A percentile compares a stretch with the other conserved stretches of the same genome.
Evolutionary conservation across 129 eudicot species (phyloP).

Genomic region (Cynara cardunculus): DNA sequence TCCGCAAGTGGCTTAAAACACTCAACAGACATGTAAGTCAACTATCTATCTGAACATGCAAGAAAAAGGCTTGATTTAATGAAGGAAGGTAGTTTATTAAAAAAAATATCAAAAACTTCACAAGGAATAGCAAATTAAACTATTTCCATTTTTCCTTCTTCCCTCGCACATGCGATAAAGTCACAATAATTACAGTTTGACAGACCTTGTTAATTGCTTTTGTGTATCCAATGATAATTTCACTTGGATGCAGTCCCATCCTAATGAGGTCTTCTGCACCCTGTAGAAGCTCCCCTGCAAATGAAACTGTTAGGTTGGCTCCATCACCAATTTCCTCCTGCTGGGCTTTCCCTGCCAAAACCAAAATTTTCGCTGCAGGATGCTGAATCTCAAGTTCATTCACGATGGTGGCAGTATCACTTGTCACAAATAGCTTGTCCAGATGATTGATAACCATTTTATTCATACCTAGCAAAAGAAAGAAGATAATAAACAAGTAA

Average conservation of each 20-base stretch:
- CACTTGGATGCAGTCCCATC: conserved; percentile 95
- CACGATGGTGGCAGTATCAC: conserved; percentile 89
- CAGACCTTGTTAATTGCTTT: conserved; percentile 72
- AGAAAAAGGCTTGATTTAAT: not conserved
- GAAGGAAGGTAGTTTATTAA: not conserved
- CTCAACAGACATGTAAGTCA: not conserved
- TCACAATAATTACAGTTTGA: not conserved
- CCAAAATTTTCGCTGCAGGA: conserved; percentile 88
- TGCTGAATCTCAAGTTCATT: conserved; percentile 94
- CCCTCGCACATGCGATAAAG: not conserved
- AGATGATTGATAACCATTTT: conserved; percentile 97
- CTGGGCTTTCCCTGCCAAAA: conserved; percentile 86
- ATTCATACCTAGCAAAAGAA: conserved; percentile 57
- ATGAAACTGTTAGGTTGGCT: conserved; percentile 75
- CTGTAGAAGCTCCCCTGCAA: conserved; percentile 89
- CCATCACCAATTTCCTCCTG: conserved; percentile 96
- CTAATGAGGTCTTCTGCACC: conserved; percentile 92
- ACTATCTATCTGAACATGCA: not conserved
- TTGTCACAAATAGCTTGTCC: conserved; percentile 90
- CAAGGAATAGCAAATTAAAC: not conserved
- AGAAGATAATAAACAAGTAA: not conserved
- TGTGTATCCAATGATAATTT: conserved; percentile 78
- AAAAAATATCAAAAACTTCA: no score
- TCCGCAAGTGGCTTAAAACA: not conserved
- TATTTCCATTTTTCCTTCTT: not conserved